These are phyloP conservation scores for Coffea canephora DNA, from an alignment of 257 asterid genomes.

Conservation along the genomic window DNA sequence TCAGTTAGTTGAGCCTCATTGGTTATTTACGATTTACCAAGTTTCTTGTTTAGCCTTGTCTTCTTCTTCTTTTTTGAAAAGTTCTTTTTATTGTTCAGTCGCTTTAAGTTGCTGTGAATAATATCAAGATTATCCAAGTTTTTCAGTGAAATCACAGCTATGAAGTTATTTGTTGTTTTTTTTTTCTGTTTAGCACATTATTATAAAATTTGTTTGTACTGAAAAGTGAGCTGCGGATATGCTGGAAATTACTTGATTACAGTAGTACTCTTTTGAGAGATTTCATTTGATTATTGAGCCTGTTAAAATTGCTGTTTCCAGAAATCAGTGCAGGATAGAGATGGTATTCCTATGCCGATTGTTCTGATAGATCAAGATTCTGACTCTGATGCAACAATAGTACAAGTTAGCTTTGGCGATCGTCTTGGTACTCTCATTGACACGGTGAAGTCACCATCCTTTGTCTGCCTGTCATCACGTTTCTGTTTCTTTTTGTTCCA, in stretches of 20 bases:
- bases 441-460: conserved; percentile 52
- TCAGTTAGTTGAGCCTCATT: conserved; percentile 43
- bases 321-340: conserved; percentile 48
- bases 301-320: conserved; percentile 23
- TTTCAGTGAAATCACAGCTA: not conserved
- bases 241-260: not conserved
- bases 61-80: not conserved
- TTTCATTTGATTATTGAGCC: not conserved
- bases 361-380: conserved; percentile 90
- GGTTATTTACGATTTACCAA: conserved; percentile 37
- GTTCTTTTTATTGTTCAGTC: not conserved
- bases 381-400: conserved; percentile 77
- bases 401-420: conserved; percentile 94
- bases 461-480: not conserved
- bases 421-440: conserved; percentile 95
- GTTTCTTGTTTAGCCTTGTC: not conserved
- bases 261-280: not conserved
- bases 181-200: not conserved
- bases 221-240: not conserved
- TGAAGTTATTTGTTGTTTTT: not conserved
- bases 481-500: not conserved
- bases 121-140: not conserved
- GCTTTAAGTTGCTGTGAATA: not conserved
- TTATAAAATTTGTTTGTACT: not conserved
- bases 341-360: conserved; percentile 75